phyloP scores from a whole-genome alignment of 2,329 filamentous ascomycete genomes.

The Penicillium sp. region DNA sequence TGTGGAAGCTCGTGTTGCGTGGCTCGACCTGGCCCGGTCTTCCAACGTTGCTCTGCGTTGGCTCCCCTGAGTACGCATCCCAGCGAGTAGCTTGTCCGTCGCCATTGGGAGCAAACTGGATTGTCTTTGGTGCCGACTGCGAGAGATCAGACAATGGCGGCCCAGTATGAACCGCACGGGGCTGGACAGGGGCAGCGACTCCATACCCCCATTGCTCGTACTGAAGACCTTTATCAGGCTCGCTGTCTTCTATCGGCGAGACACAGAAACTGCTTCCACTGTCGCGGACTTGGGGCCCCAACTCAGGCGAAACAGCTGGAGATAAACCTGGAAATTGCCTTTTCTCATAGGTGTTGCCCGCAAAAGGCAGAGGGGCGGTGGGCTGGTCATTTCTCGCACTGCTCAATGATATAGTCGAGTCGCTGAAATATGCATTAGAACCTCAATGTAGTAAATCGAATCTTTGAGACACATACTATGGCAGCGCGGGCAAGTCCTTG shows the following conservation, averaged over 20 bases:
- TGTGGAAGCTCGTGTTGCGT: slow-evolving; percentile 38
- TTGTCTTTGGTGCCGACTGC: slow-evolving; percentile 9
- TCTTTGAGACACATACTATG: slow-evolving; percentile 21
- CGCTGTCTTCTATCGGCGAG: slow-evolving; percentile 21
- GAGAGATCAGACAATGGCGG: slow-evolving; percentile 4
- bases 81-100: slow-evolving; percentile 45
- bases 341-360: slow-evolving; percentile 6
- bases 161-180: background rate
- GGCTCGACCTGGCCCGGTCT: slow-evolving; percentile 61
- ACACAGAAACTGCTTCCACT: slow-evolving; percentile 28
- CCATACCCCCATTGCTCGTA: slow-evolving; percentile 8
- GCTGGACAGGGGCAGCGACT: slow-evolving; percentile 4
- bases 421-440: slow-evolving; percentile 11
- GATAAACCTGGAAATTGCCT: slow-evolving; percentile 20
- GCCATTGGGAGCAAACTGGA: slow-evolving; percentile 20
- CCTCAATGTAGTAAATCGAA: background rate
- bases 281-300: slow-evolving; percentile 7
- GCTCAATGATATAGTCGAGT: slow-evolving; percentile 11
- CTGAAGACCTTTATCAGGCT: slow-evolving; percentile 7
- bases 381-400: background rate
- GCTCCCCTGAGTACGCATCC: slow-evolving; percentile 69
- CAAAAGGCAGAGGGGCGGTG: background rate
- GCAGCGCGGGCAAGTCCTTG: slow-evolving; percentile 34
- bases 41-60: slow-evolving; percentile 59
- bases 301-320: slow-evolving; percentile 16